Evolutionary conservation across 306 rosid species (phyloP).

Genomic region (Glycine soja): DNA sequence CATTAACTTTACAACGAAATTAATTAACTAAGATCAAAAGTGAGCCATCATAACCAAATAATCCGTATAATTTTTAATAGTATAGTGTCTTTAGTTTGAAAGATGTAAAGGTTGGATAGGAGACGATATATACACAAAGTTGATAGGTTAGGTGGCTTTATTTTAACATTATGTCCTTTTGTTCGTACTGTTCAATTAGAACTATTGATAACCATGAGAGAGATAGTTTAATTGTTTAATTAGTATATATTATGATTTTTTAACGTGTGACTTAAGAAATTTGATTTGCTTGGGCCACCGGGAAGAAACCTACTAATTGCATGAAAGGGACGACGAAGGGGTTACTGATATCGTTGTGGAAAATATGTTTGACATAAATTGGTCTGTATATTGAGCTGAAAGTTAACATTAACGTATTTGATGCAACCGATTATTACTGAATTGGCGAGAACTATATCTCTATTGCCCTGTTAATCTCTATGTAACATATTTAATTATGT

Average conservation of each 20-base stretch:
- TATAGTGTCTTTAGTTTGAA: slow-evolving; percentile 37
- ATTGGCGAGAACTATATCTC: too few species aligned
- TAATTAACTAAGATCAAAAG: slow-evolving; percentile 49
- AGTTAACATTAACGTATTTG: not conserved
- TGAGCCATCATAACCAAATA: slow-evolving; percentile 48
- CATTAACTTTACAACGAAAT: slow-evolving; percentile 49
- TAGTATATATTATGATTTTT: slow-evolving; percentile 4
- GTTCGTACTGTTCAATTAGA: slow-evolving; percentile 4
- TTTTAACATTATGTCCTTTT: slow-evolving; percentile 44
- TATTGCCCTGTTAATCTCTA: too few species aligned
- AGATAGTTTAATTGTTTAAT: slow-evolving; percentile 17
- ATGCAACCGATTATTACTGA: too few species aligned
- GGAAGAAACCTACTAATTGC: slow-evolving; percentile 30
- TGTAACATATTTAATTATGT: too few species aligned
- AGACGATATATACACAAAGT: slow-evolving; percentile 20
- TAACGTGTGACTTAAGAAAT: slow-evolving; percentile 29
- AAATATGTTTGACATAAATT: slow-evolving; percentile 16
- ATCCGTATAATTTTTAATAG: slow-evolving; percentile 38
- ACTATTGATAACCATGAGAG: slow-evolving; percentile 26
- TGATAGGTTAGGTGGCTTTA: slow-evolving; percentile 56
- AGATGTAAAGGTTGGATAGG: slow-evolving; percentile 44
- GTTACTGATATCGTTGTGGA: not conserved
- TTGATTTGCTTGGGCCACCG: slow-evolving; percentile 30
- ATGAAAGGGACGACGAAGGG: slow-evolving; percentile 4
- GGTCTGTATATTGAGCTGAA: slow-evolving; percentile 18